These are phyloP conservation scores for Zygoascus biomembranicola DNA, from an alignment of 805 yeast species.

Conservation along the genomic window DNA sequence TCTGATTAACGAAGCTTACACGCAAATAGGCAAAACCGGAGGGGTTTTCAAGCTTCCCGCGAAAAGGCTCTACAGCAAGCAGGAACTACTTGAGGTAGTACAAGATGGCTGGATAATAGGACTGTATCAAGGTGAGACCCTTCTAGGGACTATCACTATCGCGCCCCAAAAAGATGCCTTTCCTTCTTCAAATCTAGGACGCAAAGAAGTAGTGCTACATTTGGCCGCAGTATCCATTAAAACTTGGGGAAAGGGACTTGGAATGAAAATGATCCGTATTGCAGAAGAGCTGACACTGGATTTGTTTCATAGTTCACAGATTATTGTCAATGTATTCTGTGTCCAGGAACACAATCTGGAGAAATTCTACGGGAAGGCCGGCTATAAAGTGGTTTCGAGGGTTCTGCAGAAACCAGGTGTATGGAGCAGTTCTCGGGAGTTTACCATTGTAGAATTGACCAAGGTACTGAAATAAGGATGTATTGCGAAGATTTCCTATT, in stretches of 20 bases:
- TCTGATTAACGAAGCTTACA: not conserved
- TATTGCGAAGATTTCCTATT: too few relatives aligned
- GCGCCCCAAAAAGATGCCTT: not conserved
- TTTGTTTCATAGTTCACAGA: not conserved
- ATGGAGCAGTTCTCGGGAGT: not conserved
- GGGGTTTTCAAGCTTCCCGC: not conserved
- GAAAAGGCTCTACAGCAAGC: not conserved
- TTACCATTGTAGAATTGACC: not conserved
- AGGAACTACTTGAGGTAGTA: not conserved
- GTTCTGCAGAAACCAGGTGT: not conserved
- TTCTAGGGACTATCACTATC: conserved; percentile 1
- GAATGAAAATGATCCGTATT: not conserved
- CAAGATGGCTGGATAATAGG: conserved; percentile 1
- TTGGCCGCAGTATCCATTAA: not conserved
- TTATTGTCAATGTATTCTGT: not conserved
- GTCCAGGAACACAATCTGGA: not conserved
- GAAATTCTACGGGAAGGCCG: not conserved
- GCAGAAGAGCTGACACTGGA: not conserved
- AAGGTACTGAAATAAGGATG: not conserved
- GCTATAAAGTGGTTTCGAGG: not conserved
- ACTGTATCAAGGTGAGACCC: not conserved
- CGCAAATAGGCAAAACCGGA: not conserved
- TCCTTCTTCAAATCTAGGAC: not conserved
- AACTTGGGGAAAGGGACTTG: not conserved
- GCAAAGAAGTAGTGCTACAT: not conserved